These are phyloP conservation scores for Nowakowskiella sp. DNA, from an alignment of 192 early-diverging fungal species.

Conservation along the genomic window DNA sequence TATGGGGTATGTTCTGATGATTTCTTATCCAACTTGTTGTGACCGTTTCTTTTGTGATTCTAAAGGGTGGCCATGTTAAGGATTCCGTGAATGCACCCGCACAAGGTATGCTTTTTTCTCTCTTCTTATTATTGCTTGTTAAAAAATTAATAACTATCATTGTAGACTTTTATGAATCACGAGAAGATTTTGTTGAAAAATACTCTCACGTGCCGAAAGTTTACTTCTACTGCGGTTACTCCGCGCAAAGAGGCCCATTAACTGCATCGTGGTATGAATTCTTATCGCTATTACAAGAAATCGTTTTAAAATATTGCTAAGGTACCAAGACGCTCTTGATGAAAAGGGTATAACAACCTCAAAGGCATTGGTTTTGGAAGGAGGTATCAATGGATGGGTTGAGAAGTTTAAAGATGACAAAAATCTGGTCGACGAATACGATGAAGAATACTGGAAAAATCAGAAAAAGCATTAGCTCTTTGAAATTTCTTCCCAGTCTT, in stretches of 20 bases:
- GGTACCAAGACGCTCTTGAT: constrained; percentile 17
- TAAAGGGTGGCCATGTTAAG: constrained; percentile 17
- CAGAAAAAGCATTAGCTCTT: no score
- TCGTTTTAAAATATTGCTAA: background rate
- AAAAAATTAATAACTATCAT: no score
- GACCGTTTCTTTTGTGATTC: no score
- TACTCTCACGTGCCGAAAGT: constrained; percentile 1
- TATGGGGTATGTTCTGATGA: no score
- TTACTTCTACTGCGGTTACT: constrained; percentile 13
- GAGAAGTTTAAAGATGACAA: constrained; percentile 5
- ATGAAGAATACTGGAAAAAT: constrained; percentile 13
- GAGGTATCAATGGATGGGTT: constrained; percentile 16
- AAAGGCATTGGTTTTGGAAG: constrained; percentile 9
- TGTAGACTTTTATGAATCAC: constrained; percentile 10
- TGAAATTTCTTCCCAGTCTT: no score
- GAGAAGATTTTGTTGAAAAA: constrained; percentile 10
- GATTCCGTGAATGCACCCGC: constrained; percentile 14
- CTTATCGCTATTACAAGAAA: background rate
- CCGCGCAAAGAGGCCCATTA: constrained; percentile 2
- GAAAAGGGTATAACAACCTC: constrained; percentile 8
- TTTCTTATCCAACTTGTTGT: no score
- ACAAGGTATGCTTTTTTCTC: no score
- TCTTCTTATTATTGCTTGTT: no score
- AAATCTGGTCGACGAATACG: constrained; percentile 4
- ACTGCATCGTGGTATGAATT: constrained; percentile 9